Evolutionary conservation across 202 grass and related monocot species (phyloP), one percentile per base, ranked within the genome.

Genomic region (Miscanthus sacchariflorus): DNA sequence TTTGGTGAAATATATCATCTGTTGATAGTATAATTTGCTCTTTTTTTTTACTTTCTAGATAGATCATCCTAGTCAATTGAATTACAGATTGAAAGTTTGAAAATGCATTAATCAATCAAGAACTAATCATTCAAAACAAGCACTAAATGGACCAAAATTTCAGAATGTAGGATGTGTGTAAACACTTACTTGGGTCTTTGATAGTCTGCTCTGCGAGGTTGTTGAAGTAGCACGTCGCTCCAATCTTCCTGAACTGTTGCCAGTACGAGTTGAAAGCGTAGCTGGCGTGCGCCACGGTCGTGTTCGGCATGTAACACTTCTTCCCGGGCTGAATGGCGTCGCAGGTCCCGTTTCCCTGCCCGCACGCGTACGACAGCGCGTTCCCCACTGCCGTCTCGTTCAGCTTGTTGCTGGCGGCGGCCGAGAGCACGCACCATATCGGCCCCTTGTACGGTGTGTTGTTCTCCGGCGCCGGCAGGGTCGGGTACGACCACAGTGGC

Each of bases 211-310:
- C 80, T 0, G 96, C 94, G 3, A 99, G 88, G 72, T 95, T 95
- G 54, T 92, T 91, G 72, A 99, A 99, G 92, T 92, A 95, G 90
- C 96, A 99, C 0, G 96, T 99, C 18, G 87, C 96, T 13, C 94
- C 96, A 24, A 0, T 77, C 78, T 88, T 91, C 88, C 91, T 91
- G 59, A 96, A 83, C 86, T 96, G 96, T 43, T 95, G 96, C 96
- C 96, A 99, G 83, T 99, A 99, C 30, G 92, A 93, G 56, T 99
- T 99, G 89, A 99, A 99, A 9, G 91, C 96, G 87, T 95, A 99
- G 81, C 70, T 95, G 63, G 95, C 93, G 81, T 95, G 93, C 74
- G 77, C 86, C 9, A 21, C 81, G 1, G 88, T 40, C 45, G 88
- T 92, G 81, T 98, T 86, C 1, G 95, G 95, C 81, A 18, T 65